Base-by-base conservation (phyloP, 1,139 yeast genomes). In the Debaryomyces psychrophilus region DNA sequence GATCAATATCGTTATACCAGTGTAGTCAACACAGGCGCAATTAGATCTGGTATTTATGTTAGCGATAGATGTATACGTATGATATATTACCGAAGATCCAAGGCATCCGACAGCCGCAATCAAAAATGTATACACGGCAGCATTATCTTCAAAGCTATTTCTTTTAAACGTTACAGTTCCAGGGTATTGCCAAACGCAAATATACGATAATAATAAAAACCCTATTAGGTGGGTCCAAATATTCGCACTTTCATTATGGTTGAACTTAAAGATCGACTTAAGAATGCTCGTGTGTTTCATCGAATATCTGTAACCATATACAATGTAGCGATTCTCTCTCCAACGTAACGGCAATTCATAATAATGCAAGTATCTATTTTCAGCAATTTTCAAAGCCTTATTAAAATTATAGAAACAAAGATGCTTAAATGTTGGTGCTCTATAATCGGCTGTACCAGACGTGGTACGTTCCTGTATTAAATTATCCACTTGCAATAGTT, bases 221-320 rank as follows among this genome's bases (percentile, higher is more conserved):
- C 97, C 99, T 2, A 81, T 43, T 28, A 90, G 60, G 68, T 93
- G 99, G 0, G 97, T 79, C 99, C 99, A 93, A 48, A 93, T 90
- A 67, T 93, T 93, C 65, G 89, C 80, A 1, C 96, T 79, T 64
- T 93, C 99, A 62, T 93, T 93, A 67, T 93, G 98, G 55, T 71
- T 64, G 55, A 68, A 87, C 61, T 52, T 79, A 61, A 65, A 81
- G 9, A 87, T 67, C 46, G 87, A 79, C 48, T 66, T 62, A 31
- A 83, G 58, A 59, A 95, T 87, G 48, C 78, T 76, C 4, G 60
- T 45, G 61, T 87, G 93, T 41, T 79, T 77, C 50, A 81, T 73
- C 47, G 87, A 84, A 67, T 93, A 93, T 52, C 98, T 71, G 69
- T 93, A 93, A 1, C 98, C 98, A 44, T 82, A 69, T 29, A 87